Percentiles rank a stretch among this genome's conserved stretches.
Evolutionary conservation across 805 yeast species (phyloP).

Genomic region (Candida palmyrensis): DNA sequence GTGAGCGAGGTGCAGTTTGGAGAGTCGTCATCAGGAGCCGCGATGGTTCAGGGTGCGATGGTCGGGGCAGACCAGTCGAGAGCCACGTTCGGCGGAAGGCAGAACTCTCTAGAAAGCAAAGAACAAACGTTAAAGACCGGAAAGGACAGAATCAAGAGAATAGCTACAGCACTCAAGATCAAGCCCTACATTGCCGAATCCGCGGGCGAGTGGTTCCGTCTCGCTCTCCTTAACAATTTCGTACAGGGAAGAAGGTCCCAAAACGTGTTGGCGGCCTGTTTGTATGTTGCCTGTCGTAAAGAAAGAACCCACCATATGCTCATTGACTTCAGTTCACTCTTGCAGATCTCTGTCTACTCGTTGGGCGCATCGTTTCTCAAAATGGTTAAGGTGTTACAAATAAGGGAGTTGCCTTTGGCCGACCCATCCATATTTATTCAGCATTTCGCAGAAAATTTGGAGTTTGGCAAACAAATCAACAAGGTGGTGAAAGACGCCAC

Average conservation of each 20-base stretch:
- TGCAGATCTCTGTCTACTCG: slow-evolving; percentile 88
- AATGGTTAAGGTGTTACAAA: slow-evolving; percentile 81
- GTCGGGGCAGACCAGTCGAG: slow-evolving; percentile 82
- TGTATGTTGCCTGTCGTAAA: slow-evolving; percentile 90
- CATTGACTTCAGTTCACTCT: slow-evolving; percentile 86
- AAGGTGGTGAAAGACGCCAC: slow-evolving; percentile 86
- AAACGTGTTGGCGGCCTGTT: slow-evolving; percentile 91
- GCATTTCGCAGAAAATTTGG: slow-evolving; percentile 85
- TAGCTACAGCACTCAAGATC: slow-evolving; percentile 73
- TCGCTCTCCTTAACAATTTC: slow-evolving; percentile 82
- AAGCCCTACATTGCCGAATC: slow-evolving; percentile 83
- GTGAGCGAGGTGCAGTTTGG: slow-evolving; percentile 95
- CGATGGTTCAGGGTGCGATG: slow-evolving; percentile 92
- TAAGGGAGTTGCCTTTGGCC: slow-evolving; percentile 74
- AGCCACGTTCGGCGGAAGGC: slow-evolving; percentile 63
- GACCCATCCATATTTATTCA: slow-evolving; percentile 94
- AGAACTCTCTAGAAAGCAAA: slow-evolving; percentile 74
- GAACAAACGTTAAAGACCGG: slow-evolving; percentile 89
- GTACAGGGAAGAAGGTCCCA: slow-evolving; percentile 97
- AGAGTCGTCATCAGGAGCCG: slow-evolving; percentile 90
- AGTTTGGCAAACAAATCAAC: slow-evolving; percentile 67
- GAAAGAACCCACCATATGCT: slow-evolving; percentile 92
- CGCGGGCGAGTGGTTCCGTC: slow-evolving; percentile 83
- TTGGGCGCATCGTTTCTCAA: slow-evolving; percentile 94
- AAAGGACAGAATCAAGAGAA: slow-evolving; percentile 66